A percentile compares a stretch with the other conserved stretches of the same genome.
Evolutionary conservation across 2,329 filamentous ascomycete genomes (phyloP).

Genomic region (Proliferodiscus dingleyae): DNA sequence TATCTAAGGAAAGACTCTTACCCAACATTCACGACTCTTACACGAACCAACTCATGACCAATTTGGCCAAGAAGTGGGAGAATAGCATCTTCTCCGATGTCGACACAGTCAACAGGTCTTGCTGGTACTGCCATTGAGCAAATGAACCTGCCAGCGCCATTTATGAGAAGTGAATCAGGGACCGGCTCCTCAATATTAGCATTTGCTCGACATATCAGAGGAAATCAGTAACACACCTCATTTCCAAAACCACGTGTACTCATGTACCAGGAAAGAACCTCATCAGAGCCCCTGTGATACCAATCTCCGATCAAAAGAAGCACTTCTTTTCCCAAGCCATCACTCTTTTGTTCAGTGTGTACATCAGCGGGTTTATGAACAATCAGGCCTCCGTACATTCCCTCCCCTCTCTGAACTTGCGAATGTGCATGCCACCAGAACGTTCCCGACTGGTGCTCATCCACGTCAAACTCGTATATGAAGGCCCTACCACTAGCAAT

Average conservation of each 20-base stretch:
- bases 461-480: constrained; percentile 34
- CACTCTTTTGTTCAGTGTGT: constrained; percentile 9
- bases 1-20: constrained; percentile 14
- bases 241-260: constrained; percentile 39
- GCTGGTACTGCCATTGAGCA: constrained; percentile 42
- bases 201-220: neutral
- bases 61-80: constrained; percentile 20
- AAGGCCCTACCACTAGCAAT: constrained; percentile 27
- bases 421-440: constrained; percentile 41
- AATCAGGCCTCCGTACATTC: constrained; percentile 43
- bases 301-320: constrained; percentile 45
- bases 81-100: constrained; percentile 16
- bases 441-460: constrained; percentile 16
- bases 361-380: constrained; percentile 34
- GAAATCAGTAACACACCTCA: constrained; percentile 29
- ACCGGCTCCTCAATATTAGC: constrained; percentile 35
- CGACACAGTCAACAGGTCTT: constrained; percentile 39
- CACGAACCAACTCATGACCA: constrained; percentile 8
- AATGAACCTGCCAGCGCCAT: constrained; percentile 41
- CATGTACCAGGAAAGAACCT: constrained; percentile 41
- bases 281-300: constrained; percentile 40
- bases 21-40: constrained; percentile 42
- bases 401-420: constrained; percentile 39
- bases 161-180: constrained; percentile 44
- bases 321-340: constrained; percentile 36